Percentiles rank a stretch among this genome's conserved stretches.
Conservation (phyloP, 2,329 filamentous ascomycete genomes). For the Aspergillus pseudotamarii region DNA sequence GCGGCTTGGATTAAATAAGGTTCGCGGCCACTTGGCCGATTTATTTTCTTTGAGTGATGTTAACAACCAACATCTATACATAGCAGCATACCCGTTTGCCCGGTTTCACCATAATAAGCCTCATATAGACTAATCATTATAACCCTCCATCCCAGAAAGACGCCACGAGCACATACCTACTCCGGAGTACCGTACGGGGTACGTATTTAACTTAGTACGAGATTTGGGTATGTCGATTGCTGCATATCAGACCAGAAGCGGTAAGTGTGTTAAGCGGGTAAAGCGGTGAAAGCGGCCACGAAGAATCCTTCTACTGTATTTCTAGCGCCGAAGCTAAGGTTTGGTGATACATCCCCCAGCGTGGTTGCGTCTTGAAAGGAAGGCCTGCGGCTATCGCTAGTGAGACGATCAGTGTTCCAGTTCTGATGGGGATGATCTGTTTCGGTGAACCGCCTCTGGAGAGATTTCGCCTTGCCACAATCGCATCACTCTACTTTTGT, state of each 20-base stretch:
- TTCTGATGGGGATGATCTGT: not conserved
- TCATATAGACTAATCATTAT: not conserved
- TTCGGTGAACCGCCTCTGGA: not conserved
- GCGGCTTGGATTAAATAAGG: not conserved
- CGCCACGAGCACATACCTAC: not conserved
- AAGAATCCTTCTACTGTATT: slow-evolving; percentile 34
- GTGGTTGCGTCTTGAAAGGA: not conserved
- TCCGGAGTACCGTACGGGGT: not conserved
- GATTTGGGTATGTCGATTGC: not conserved
- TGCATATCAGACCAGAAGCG: not conserved
- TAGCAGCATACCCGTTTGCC: not conserved
- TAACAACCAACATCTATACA: not conserved
- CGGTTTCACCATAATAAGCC: not conserved
- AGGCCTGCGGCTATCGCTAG: not conserved
- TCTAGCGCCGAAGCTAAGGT: slow-evolving; percentile 38
- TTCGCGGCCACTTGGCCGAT: slow-evolving; percentile 1
- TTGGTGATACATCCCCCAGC: slow-evolving; percentile 7
- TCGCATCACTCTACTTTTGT: not conserved
- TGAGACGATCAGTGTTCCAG: slow-evolving; percentile 2
- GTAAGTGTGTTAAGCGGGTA: slow-evolving; percentile 6
- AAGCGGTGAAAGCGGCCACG: slow-evolving; percentile 24
- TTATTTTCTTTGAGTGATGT: not conserved
- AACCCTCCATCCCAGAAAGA: not conserved
- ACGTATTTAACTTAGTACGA: not conserved
- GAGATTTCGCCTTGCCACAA: not conserved